A percentile compares a stretch with the other conserved stretches of the same genome.
These are phyloP conservation scores for Mycogone perniciosa DNA, from an alignment of 2,329 filamentous ascomycete genomes.

Conservation along the genomic window DNA sequence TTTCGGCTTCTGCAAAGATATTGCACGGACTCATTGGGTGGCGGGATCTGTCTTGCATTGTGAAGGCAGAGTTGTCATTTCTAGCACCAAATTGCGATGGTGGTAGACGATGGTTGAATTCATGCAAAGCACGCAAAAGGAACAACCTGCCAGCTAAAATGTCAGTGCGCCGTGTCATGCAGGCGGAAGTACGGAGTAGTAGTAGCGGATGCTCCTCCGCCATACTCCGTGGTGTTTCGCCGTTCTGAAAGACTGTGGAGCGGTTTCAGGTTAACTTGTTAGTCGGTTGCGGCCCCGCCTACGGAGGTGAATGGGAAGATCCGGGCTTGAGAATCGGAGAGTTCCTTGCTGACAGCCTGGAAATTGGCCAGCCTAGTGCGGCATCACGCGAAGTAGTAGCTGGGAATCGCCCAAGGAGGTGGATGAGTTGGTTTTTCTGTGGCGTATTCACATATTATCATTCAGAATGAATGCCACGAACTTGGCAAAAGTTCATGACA, in stretches of 20 bases:
- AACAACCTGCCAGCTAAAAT: slow-evolving; percentile 3
- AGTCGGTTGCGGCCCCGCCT: slow-evolving; percentile 14
- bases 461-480: background rate
- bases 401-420: background rate
- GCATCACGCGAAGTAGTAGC: background rate
- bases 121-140: slow-evolving; percentile 22
- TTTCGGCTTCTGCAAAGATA: slow-evolving; percentile 7
- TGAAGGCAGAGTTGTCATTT: too few relatives aligned
- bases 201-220: slow-evolving; percentile 2
- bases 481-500: background rate
- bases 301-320: slow-evolving; percentile 11
- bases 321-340: slow-evolving; percentile 2
- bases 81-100: background rate
- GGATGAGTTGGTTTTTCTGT: background rate
- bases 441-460: background rate
- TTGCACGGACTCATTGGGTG: background rate
- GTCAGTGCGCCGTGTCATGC: background rate
- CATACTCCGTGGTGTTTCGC: slow-evolving; percentile 6
- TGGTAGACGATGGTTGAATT: slow-evolving; percentile 1
- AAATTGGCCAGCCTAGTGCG: background rate
- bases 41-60: background rate
- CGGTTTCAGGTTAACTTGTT: slow-evolving; percentile 16
- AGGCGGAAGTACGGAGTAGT: background rate
- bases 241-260: slow-evolving; percentile 4
- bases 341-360: background rate